Base-by-base conservation (phyloP, 345 rosid species). In the Citropsis articulata region DNA sequence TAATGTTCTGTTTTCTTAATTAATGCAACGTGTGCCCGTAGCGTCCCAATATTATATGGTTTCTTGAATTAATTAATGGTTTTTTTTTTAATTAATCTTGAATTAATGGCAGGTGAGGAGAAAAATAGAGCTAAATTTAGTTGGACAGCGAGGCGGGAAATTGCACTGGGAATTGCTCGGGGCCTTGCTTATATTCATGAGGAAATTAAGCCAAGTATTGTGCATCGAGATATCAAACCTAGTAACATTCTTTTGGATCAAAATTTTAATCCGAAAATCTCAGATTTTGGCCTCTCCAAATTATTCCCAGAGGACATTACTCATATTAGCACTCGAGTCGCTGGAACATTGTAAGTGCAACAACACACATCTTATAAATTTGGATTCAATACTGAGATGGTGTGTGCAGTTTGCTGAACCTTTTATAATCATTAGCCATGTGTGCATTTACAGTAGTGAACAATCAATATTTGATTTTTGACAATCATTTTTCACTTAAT, bases 161-260 rank as follows among this genome's bases (percentile, higher is more conserved):
- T 88, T 30, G 63, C 76, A 0, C 1, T 82, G 3, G 90, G 90
- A 22, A 82, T 85, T 33, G 86, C 76, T 12, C 68, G 48, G 27
- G 88, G 83, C 2, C 83, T 88, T 13, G 82, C 88, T 7, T 72
- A 84, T 63, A 82, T 88, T 22, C 90, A 85, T 6, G 88, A 85
- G 48, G 85, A 84, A 59, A 62, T 82, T 27, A 72, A 79, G 21
- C 90, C 87, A 6, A 76, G 70, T 22, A 84, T 82, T 18, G 81
- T 88, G 66, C 90, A 85, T 60, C 73, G 88, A 69, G 88, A 85
- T 76, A 82, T 87, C 60, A 85, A 87, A 68, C 82, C 83, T 3
- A 87, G 82, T 77, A 85, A 87, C 24, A 81, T 88, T 14, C 87
- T 88, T 55, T 75, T 88, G 76, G 89, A 85, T 60, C 82, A 75